Base-by-base conservation (phyloP, 2,329 filamentous ascomycete species). In the Aspergillus felis region DNA sequence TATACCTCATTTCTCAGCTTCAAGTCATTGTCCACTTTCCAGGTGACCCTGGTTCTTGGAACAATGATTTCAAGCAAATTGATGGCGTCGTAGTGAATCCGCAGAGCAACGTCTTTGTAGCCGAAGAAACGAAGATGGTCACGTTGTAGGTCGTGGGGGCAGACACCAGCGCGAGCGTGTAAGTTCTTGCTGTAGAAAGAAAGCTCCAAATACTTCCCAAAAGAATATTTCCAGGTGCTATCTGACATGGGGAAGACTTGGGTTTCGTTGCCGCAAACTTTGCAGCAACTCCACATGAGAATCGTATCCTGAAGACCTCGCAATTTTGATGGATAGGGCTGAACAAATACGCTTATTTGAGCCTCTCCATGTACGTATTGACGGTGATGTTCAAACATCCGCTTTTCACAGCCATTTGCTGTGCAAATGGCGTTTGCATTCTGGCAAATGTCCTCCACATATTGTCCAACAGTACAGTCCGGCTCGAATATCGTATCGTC, bases 321-420 rank as follows among this genome's bases (percentile, higher is more conserved):
- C 59, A 89, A 78, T 63, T 88, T 86, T 38, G 85, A 82, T 48
- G 87, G 81, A 61, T 87, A 87, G 32, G 86, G 87, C 69, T 96
- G 90, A 17, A 97, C 87, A 64, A 96, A 91, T 9, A 97, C 86
- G 7, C 92, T 96, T 65, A 99, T 87, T 61, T 96, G 90, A 9
- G 92, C 93, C 71, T 96, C 90, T 28, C 94, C 95, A 67, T 99
- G 94, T 1, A 99, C 95, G 68, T 99, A 99, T 46, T 96, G 96
- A 56, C 92, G 87, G 71, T 97, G 92, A 72, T 99, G 94, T 66
- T 97, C 90, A 55, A 87, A 84, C 89, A 97, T 92, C 64, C 87
- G 89, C 60, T 89, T 87, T 64, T 93, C 91, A 71, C 95, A 99
- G 7, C 89, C 89, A 66, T 92, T 92, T 10, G 88, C 86, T 48